These are phyloP conservation scores for Zygoascus bituminiphila DNA, from an alignment of 805 yeast species.

Conservation along the genomic window DNA sequence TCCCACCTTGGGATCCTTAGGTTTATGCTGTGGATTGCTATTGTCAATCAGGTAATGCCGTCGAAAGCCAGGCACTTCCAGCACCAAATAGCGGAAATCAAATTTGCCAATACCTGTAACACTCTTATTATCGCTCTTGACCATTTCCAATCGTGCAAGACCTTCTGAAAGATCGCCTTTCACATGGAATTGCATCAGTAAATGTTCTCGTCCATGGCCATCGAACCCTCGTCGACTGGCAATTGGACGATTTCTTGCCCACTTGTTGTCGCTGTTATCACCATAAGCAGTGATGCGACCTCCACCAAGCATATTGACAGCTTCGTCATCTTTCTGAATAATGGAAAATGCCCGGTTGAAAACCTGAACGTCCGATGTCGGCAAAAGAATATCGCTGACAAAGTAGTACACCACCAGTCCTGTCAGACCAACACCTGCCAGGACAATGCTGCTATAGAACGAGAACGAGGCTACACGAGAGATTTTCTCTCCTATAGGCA, in stretches of 20 bases:
- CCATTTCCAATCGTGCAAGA: slow-evolving; percentile 70
- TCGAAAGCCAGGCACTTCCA: slow-evolving; percentile 65
- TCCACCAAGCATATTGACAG: slow-evolving; percentile 49
- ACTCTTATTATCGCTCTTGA: slow-evolving; percentile 24
- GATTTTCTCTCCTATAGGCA: slow-evolving; percentile 13
- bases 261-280: slow-evolving; percentile 53
- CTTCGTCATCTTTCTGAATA: slow-evolving; percentile 58
- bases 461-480: slow-evolving; percentile 26
- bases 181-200: slow-evolving; percentile 79
- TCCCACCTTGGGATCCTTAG: slow-evolving; percentile 39
- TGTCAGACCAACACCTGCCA: slow-evolving; percentile 28
- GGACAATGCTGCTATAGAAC: slow-evolving; percentile 27
- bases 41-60: slow-evolving; percentile 54
- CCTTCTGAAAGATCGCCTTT: slow-evolving; percentile 62
- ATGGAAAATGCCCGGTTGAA: slow-evolving; percentile 79
- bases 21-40: slow-evolving; percentile 39
- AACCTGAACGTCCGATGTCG: slow-evolving; percentile 85
- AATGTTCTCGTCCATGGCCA: slow-evolving; percentile 69
- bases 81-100: slow-evolving; percentile 60
- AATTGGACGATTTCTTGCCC: slow-evolving; percentile 86
- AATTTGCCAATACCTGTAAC: slow-evolving; percentile 37
- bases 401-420: slow-evolving; percentile 64
- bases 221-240: slow-evolving; percentile 53
- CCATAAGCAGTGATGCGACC: slow-evolving; percentile 78
- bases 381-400: slow-evolving; percentile 72